Evolutionary conservation across 139 green algal species (phyloP).

Genomic region (Trebouxia sp.): DNA sequence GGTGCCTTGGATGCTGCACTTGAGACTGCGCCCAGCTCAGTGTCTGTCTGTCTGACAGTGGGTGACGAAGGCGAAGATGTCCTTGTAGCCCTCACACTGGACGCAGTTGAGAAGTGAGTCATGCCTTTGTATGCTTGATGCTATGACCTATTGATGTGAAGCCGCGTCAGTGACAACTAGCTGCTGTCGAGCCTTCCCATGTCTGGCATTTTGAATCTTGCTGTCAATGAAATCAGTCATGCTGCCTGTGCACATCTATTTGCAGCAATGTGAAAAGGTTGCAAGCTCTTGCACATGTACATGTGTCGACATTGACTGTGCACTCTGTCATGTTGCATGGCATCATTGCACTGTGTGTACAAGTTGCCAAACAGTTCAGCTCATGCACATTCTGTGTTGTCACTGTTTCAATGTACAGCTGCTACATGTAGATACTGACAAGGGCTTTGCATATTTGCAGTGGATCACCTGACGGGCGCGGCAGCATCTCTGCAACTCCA

Average conservation of each 20-base stretch:
- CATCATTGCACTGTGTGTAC: not conserved
- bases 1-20: not conserved
- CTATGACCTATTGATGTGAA: too few species aligned
- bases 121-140: too few species aligned
- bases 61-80: not conserved
- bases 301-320: not conserved
- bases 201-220: too few species aligned
- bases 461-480: not conserved
- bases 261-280: too few species aligned
- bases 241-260: too few species aligned
- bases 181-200: too few species aligned
- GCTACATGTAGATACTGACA: not conserved
- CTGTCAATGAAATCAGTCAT: too few species aligned
- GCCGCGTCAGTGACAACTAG: too few species aligned
- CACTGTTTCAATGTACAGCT: not conserved
- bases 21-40: slow-evolving; percentile 2
- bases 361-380: not conserved
- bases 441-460: not conserved
- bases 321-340: not conserved
- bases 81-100: not conserved
- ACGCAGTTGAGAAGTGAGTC: not conserved
- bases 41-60: slow-evolving; percentile 18
- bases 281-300: too few species aligned
- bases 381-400: not conserved
- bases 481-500: not conserved